Evolutionary conservation across 2,329 filamentous ascomycete genomes (phyloP).

Genomic region (Lasiodiplodia sp.): DNA sequence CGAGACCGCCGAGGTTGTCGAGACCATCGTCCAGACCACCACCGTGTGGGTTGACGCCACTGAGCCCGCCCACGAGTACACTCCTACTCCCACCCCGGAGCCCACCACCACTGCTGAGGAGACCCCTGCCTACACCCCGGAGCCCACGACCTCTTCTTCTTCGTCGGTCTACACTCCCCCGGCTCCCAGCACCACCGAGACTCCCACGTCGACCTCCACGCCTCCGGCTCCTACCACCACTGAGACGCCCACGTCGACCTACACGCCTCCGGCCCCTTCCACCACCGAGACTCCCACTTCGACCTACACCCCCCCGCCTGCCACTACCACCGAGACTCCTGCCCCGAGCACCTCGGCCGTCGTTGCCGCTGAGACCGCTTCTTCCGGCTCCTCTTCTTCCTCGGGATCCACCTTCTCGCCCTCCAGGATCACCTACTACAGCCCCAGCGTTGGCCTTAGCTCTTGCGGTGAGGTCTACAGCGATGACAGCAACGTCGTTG

Average conservation of each 20-base stretch:
- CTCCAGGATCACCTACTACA: conserved; percentile 43
- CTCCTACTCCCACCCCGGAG: conserved; percentile 36
- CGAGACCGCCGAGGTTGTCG: conserved; percentile 42
- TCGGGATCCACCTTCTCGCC: conserved; percentile 2
- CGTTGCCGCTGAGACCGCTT: conserved; percentile 17
- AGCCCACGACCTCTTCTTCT: conserved; percentile 13
- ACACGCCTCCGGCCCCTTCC: conserved; percentile 25
- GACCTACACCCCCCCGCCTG: conserved; percentile 28
- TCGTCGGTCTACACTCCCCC: background rate
- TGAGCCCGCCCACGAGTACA: conserved; percentile 32
- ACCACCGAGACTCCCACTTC: conserved; percentile 23
- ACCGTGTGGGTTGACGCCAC: conserved; percentile 43
- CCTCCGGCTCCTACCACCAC: background rate
- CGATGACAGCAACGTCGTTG: conserved; percentile 39
- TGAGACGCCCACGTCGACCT: conserved; percentile 21
- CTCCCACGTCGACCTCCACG: background rate
- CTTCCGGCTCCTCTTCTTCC: background rate
- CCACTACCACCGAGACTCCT: conserved; percentile 18
- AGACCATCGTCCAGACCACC: conserved; percentile 46
- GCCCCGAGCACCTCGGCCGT: conserved; percentile 18
- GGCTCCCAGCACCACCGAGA: background rate
- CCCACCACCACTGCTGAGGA: conserved; percentile 28
- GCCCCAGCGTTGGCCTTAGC: conserved; percentile 39
- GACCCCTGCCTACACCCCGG: conserved; percentile 33
- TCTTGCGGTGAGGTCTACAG: conserved; percentile 41